A percentile compares a stretch with the other conserved stretches of the same genome.
Conservation (phyloP, 345 rosid genomes). For the Gossypium ekmanianum region DNA sequence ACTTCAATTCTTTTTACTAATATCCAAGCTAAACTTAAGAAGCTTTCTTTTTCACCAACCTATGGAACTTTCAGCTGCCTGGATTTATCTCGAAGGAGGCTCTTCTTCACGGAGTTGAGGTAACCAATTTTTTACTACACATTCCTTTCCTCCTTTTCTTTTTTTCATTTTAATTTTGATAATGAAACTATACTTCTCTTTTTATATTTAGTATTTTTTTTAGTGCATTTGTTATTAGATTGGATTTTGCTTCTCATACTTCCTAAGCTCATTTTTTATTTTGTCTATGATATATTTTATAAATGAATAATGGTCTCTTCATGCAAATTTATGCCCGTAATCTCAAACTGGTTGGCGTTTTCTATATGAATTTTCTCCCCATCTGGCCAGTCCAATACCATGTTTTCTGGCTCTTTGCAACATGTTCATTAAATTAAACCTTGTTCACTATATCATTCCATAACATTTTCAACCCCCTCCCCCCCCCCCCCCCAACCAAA, state of each 20-base stretch:
- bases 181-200: background rate
- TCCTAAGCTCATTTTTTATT: background rate
- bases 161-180: background rate
- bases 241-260: background rate
- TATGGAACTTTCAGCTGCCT: conserved; percentile 57
- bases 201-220: background rate
- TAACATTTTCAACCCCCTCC: background rate
- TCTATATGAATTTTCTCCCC: background rate
- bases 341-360: background rate
- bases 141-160: background rate
- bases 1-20: background rate
- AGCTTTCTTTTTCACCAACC: conserved; percentile 17
- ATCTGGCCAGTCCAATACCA: background rate
- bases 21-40: background rate
- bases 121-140: conserved; percentile 19
- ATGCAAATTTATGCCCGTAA: background rate
- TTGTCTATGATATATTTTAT: background rate
- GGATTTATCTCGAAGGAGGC: conserved; percentile 84
- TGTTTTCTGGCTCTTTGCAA: background rate
- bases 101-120: conserved; percentile 98
- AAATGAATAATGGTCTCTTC: background rate
- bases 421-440: background rate
- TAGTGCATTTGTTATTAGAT: background rate
- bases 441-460: background rate
- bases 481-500: background rate